Percentiles rank a stretch among this genome's conserved stretches.
These are phyloP conservation scores for Entophlyctis helioformis DNA, from an alignment of 192 early-diverging fungal genomes.

Conservation along the genomic window DNA sequence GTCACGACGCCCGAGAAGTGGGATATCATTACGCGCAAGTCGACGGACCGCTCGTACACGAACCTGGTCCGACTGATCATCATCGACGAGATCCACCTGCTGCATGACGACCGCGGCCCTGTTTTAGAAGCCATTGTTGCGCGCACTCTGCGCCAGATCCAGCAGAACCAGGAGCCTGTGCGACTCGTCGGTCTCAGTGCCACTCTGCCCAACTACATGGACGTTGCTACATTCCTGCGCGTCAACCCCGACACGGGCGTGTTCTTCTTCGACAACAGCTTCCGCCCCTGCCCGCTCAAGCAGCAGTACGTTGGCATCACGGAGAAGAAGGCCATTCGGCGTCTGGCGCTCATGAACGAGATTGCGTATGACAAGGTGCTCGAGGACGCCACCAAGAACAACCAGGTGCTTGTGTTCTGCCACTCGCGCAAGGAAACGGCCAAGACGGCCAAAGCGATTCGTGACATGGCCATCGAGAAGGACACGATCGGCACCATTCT, in stretches of 20 bases:
- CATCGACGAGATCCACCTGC: constrained; percentile 93
- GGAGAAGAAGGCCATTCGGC: constrained; percentile 89
- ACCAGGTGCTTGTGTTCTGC: constrained; percentile 90
- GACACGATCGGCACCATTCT: constrained; percentile 76
- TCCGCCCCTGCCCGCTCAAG: constrained; percentile 88
- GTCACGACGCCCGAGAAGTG: constrained; percentile 99
- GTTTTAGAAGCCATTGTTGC: constrained; percentile 88
- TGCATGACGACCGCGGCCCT: constrained; percentile 95
- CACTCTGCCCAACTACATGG: constrained; percentile 90
- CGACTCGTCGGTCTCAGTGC: constrained; percentile 88
- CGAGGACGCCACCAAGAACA: constrained; percentile 64
- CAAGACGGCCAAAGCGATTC: constrained; percentile 81
- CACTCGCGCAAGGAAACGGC: constrained; percentile 97
- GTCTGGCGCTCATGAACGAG: constrained; percentile 93
- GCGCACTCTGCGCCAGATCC: constrained; percentile 73
- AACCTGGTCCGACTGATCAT: constrained; percentile 82
- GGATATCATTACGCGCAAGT: constrained; percentile 97
- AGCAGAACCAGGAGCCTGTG: constrained; percentile 78
- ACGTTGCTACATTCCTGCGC: constrained; percentile 89
- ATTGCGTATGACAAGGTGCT: constrained; percentile 91
- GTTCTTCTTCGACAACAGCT: constrained; percentile 88
- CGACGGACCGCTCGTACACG: constrained; percentile 82
- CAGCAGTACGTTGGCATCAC: constrained; percentile 95
- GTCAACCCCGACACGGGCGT: constrained; percentile 68
- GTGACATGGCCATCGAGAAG: constrained; percentile 87